Evolutionary conservation across 371 early-diverging fungal genomes (phyloP).

Genomic region (Apophysomyces trapeziformis): DNA sequence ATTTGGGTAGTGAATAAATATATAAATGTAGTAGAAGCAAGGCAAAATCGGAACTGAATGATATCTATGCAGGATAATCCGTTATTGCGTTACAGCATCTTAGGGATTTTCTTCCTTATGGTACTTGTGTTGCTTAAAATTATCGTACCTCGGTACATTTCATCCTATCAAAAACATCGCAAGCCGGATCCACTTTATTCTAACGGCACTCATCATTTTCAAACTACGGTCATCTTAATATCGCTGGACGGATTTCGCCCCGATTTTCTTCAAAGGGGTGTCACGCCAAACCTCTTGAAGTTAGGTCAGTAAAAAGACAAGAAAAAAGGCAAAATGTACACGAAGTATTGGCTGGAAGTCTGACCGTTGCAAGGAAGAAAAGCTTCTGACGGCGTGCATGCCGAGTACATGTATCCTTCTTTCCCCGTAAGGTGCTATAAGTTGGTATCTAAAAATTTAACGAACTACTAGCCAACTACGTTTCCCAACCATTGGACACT

Average conservation of each 20-base stretch:
- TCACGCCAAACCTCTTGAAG: slow-evolving; percentile 69
- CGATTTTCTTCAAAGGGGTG: slow-evolving; percentile 75
- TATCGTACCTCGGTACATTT: background rate
- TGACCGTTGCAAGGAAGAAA: background rate
- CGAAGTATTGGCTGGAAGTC: no score
- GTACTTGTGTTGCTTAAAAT: slow-evolving; percentile 1
- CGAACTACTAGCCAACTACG: slow-evolving; percentile 60
- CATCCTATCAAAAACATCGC: background rate
- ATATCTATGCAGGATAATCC: slow-evolving; percentile 15
- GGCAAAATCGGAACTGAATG: background rate
- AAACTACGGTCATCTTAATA: slow-evolving; percentile 76
- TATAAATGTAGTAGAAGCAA: background rate
- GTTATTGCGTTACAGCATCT: slow-evolving; percentile 14
- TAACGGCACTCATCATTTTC: slow-evolving; percentile 74
- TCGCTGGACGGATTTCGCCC: slow-evolving; percentile 89
- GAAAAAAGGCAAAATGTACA: background rate
- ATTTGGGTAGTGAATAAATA: background rate
- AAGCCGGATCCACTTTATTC: slow-evolving; percentile 28
- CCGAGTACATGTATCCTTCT: slow-evolving; percentile 74
- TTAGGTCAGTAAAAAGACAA: slow-evolving; percentile 47
- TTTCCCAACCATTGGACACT: slow-evolving; percentile 95
- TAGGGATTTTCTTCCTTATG: slow-evolving; percentile 11
- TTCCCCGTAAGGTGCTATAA: slow-evolving; percentile 61
- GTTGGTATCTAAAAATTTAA: background rate
- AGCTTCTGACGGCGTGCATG: slow-evolving; percentile 52